Conservation (phyloP, 1,284 basidiomycete genomes). For the Bjerkandera adusta region DNA sequence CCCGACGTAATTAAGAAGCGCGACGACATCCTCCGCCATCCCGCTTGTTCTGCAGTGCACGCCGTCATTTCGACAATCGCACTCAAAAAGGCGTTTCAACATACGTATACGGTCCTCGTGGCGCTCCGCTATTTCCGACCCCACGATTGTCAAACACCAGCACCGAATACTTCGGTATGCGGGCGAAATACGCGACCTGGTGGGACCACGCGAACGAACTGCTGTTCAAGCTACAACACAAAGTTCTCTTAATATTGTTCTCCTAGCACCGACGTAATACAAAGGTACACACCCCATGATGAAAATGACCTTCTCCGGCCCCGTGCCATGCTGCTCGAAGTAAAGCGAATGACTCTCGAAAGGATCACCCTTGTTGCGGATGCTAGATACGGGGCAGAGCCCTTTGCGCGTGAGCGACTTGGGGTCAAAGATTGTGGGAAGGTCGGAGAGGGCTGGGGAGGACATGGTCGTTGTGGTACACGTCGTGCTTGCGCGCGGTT, state of each 20-base stretch:
- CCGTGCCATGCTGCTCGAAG: conserved; percentile 71
- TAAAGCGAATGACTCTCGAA: conserved; percentile 72
- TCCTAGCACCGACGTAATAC: no score
- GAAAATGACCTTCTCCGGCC: conserved; percentile 62
- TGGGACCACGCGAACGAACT: conserved; percentile 61
- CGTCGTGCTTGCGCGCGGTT: no score
- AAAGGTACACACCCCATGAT: conserved; percentile 59
- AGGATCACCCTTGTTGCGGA: conserved; percentile 46
- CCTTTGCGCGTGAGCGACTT: conserved; percentile 63
- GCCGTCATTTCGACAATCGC: neutral
- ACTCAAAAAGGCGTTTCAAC: conserved; percentile 15
- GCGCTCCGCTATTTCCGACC: conserved; percentile 75
- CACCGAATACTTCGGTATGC: conserved; percentile 49
- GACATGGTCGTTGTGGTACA: no score
- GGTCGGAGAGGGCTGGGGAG: no score
- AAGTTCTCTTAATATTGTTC: no score
- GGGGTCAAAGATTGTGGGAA: conserved; percentile 49
- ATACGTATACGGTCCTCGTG: conserved; percentile 66
- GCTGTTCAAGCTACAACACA: conserved; percentile 48
- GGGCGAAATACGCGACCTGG: conserved; percentile 59
- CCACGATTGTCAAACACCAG: conserved; percentile 90
- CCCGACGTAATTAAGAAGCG: conserved; percentile 67
- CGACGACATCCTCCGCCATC: conserved; percentile 78
- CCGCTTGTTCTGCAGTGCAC: conserved; percentile 51
- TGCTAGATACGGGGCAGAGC: conserved; percentile 65